These are phyloP conservation scores for Aspergillus sp. DNA, from an alignment of 2,329 filamentous ascomycete species.

Conservation along the genomic window DNA sequence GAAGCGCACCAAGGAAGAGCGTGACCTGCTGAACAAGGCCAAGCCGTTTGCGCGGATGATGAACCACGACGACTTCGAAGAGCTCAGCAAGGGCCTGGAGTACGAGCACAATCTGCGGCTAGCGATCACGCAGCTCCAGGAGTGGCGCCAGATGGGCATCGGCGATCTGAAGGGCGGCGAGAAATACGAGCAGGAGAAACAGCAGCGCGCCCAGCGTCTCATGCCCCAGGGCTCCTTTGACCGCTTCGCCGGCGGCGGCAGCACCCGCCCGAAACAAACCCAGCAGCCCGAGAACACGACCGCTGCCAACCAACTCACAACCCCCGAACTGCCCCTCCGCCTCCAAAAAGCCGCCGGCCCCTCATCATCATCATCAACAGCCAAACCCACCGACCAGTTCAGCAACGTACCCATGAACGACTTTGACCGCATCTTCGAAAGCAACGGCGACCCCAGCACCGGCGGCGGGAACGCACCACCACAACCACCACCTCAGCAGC, in stretches of 20 bases:
- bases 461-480: slow-evolving; percentile 12
- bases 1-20: slow-evolving; percentile 90
- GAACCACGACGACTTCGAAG: slow-evolving; percentile 84
- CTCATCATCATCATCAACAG: background rate
- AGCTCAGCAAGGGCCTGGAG: slow-evolving; percentile 72
- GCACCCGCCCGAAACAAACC: slow-evolving; percentile 61
- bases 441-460: slow-evolving; percentile 36
- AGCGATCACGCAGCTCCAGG: slow-evolving; percentile 82
- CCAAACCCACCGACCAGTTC: slow-evolving; percentile 21
- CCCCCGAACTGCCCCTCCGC: slow-evolving; percentile 64
- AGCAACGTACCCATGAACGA: slow-evolving; percentile 37
- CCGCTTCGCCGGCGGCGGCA: slow-evolving; percentile 64
- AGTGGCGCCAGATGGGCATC: slow-evolving; percentile 81
- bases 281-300: slow-evolving; percentile 61
- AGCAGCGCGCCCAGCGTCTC: slow-evolving; percentile 56
- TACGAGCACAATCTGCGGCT: slow-evolving; percentile 87
- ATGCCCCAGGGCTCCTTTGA: slow-evolving; percentile 73
- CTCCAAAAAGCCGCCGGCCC: slow-evolving; percentile 34
- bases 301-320: slow-evolving; percentile 66
- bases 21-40: slow-evolving; percentile 80
- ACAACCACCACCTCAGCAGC: background rate
- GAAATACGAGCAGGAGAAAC: slow-evolving; percentile 87
- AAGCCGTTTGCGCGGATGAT: slow-evolving; percentile 97
- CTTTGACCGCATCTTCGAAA: slow-evolving; percentile 45
- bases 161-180: slow-evolving; percentile 77